Evolutionary conservation across 257 asterid species (phyloP), one percentile per base, ranked within the genome.

Genomic region (Buddleja alternifolia): DNA sequence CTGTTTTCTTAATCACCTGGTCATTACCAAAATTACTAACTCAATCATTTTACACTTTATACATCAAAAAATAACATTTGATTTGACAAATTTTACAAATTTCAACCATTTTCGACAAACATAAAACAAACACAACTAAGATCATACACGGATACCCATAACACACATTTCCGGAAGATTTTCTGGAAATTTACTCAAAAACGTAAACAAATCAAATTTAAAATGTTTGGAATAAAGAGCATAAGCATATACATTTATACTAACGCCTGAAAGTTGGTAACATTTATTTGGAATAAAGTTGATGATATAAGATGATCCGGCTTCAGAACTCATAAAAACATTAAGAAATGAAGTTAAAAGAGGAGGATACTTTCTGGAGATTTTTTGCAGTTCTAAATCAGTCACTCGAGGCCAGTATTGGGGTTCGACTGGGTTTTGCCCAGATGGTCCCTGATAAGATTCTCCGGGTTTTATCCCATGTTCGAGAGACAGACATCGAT

Each of bases 361-460:
- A 14, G 76, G 86, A 79, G 93, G 96, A 87, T 89, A 89, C 90
- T 72, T 77, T 77, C 63, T 76, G 60, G 82, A 77, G 65, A 76
- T 76, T 73, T 69, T 60, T 65, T 80, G 92, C 75, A 73, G 75
- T 63, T 83, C 88, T 9, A 69, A 40, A 20, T 67, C 80, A 63
- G 85, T 79, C 69, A 71, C 79, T 45, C 63, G 84, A 78, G 88
- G 86, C 86, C 82, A 59, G 73, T 60, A 63, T 67, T 77, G 84
- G 56, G 90, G 64, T 66, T 83, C 90, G 41, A 67, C 76, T 53
- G 56, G 14, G 23, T 74, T 42, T 63, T 77, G 70, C 66, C 69
- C 81, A 32, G 75, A 34, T 63, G 75, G 65, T 44, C 70, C 80
- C 19, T 57, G 74, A 56, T 32, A 77, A 77, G 76, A 24, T 70